Evolutionary conservation across 2,329 filamentous ascomycete species (phyloP), one percentile per base, ranked within the genome.

Genomic region (Byssoonygena ceratinophila): DNA sequence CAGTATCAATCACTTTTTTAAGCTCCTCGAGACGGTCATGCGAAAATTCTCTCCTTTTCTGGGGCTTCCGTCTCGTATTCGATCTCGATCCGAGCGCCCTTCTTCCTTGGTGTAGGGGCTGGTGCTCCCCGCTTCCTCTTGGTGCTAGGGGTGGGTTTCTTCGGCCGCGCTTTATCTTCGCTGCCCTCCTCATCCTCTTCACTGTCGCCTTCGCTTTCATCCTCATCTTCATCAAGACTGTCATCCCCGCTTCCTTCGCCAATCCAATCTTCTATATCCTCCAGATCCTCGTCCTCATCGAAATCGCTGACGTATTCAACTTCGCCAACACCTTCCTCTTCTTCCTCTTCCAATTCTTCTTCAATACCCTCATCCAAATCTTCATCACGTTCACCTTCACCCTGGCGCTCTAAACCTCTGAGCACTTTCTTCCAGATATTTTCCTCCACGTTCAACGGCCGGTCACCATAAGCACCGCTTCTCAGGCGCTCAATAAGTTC

Each of bases 391-490:
- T 80, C 76, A 41, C 85, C 91, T 63, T 94, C 83, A 54, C 91
- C 90, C 61, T 85, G 84, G 60, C 85, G 80, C 77, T 98, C 92
- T 70, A 98, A 77, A 2, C 88, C 88, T 56, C 83, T 82, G 61
- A 98, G 81, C 6, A 98, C 92, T 78, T 90, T 94, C 79, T 94
- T 94, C 92, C 92, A 98, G 56, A 98, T 88, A 12, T 80, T 78
- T 68, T 96, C 89, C 68, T 94, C 92, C 48, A 95, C 90, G 66
- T 98, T 98, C 59, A 98, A 76, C 39, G 92, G 92, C 66, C 87
- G 82, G 62, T 97, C 90, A 51, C 92, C 92, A 69, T 98, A 97
- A 2, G 90, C 90, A 43, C 92, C 92, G 64, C 88, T 90, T 59
- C 90, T 79, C 68, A 98, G 73, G 61, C 92, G 78, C 71, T 97